A percentile compares a stretch with the other conserved stretches of the same genome.
Conservation (phyloP, 257 asterid species). For the Penstemon newberryi region DNA sequence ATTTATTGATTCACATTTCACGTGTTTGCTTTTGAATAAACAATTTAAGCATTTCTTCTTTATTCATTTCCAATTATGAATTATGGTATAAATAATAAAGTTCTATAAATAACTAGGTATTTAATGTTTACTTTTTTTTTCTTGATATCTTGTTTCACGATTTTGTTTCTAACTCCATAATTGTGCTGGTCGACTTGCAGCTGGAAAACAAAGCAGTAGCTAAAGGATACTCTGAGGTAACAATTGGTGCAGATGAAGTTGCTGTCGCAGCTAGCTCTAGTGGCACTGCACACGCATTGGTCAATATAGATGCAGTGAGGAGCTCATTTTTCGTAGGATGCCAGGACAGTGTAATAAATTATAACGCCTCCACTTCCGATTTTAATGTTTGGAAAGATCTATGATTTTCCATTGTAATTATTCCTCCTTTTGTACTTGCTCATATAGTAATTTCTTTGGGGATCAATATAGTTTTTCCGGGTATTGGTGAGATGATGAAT, state of each 20-base stretch:
- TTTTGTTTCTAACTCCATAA: constrained; percentile 10
- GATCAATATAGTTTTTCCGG: constrained; percentile 17
- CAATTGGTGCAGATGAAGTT: constrained; percentile 72
- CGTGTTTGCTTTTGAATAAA: not conserved
- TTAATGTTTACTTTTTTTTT: not conserved
- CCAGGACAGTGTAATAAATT: constrained; percentile 60
- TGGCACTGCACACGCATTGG: constrained; percentile 87
- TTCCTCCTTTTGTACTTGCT: not conserved
- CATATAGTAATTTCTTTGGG: constrained; percentile 18
- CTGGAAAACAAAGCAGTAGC: constrained; percentile 56
- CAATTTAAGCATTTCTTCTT: not conserved
- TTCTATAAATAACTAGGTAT: not conserved
- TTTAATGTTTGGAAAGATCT: constrained; percentile 83
- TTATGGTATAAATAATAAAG: not conserved
- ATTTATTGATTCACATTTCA: not conserved
- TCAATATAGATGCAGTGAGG: constrained; percentile 54
- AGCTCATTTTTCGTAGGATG: constrained; percentile 77
- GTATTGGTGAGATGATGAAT: constrained; percentile 15
- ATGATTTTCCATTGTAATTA: constrained; percentile 25
- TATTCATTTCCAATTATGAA: not conserved
- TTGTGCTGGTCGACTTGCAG: constrained; percentile 41
- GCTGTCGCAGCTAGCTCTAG: constrained; percentile 69
- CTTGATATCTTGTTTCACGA: constrained; percentile 1
- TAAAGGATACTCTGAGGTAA: constrained; percentile 68
- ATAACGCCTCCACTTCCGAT: constrained; percentile 60